These are phyloP conservation scores for Nannochloris sp. DNA, from an alignment of 139 green algal species.

Conservation along the genomic window DNA sequence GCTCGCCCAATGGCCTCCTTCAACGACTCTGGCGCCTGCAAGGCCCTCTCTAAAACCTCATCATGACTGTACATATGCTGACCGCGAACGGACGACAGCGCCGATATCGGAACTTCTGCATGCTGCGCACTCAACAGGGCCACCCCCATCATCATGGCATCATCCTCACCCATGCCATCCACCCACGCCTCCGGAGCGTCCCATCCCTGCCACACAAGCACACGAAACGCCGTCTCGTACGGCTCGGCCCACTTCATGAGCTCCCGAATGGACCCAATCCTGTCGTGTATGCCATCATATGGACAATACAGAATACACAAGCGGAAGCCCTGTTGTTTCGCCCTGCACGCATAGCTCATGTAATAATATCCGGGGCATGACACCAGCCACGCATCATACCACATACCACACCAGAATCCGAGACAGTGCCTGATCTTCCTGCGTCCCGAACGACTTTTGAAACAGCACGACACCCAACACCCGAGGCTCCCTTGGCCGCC, in stretches of 20 bases:
- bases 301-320: constrained; percentile 18
- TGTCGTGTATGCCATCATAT: not conserved
- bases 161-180: not conserved
- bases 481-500: not conserved
- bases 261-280: constrained; percentile 8
- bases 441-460: not conserved
- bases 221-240: not conserved
- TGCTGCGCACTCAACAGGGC: constrained; percentile 15
- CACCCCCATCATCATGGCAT: not conserved
- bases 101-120: constrained; percentile 12
- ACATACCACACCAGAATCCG: constrained; percentile 9
- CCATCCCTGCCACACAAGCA: constrained; percentile 1
- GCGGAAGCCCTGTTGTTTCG: not conserved
- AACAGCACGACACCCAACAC: constrained; percentile 6
- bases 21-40: constrained; percentile 7
- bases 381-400: not conserved
- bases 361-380: not conserved
- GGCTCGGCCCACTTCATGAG: constrained; percentile 3
- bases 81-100: not conserved
- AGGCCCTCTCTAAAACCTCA: not conserved
- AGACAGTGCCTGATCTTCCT: constrained; percentile 8
- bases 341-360: constrained; percentile 1
- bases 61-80: not conserved
- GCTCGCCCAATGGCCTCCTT: constrained; percentile 5
- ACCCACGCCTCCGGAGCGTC: not conserved